phyloP scores from a whole-genome alignment of 2,329 filamentous ascomycete species.

The Tolypocladium guangdongense region DNA sequence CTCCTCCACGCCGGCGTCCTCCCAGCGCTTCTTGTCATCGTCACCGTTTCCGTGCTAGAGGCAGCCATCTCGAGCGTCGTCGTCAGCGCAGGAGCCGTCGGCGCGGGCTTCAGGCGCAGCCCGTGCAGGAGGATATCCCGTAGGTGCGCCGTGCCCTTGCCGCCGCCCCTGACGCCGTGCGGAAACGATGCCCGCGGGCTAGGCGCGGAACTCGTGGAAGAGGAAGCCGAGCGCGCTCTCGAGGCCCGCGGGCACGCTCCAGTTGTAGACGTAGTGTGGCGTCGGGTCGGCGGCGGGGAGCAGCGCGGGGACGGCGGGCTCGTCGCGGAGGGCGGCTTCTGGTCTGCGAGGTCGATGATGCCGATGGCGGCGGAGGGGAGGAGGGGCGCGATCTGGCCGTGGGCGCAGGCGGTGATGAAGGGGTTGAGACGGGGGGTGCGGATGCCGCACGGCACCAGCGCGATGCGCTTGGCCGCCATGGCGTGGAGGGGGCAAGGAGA shows the following conservation, averaged over 20 bases:
- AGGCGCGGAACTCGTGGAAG: constrained; percentile 45
- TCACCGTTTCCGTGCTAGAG: background rate
- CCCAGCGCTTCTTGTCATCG: background rate
- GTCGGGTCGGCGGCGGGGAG: constrained; percentile 18
- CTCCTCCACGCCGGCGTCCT: background rate
- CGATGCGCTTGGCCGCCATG: constrained; percentile 12
- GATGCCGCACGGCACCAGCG: constrained; percentile 25
- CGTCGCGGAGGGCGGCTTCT: constrained; percentile 33
- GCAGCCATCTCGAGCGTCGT: background rate
- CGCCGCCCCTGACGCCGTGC: constrained; percentile 38
- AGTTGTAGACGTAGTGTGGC: constrained; percentile 38
- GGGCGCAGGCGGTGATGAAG: constrained; percentile 21
- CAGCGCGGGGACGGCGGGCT: constrained; percentile 26
- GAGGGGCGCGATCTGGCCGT: constrained; percentile 11
- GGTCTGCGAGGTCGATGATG: constrained; percentile 24
- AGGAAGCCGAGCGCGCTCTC: constrained; percentile 57
- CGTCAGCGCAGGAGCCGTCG: background rate
- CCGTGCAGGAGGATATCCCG: constrained; percentile 8
- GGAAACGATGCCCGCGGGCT: constrained; percentile 40
- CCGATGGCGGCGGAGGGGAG: constrained; percentile 6
- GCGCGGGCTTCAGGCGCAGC: constrained; percentile 3
- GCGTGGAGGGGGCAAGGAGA: no score
- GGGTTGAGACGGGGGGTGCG: constrained; percentile 22
- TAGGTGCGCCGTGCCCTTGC: constrained; percentile 7
- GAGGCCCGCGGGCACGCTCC: constrained; percentile 36